Evolutionary conservation across 1,284 basidiomycete species (phyloP).

Genomic region (Austropuccinia psidii): DNA sequence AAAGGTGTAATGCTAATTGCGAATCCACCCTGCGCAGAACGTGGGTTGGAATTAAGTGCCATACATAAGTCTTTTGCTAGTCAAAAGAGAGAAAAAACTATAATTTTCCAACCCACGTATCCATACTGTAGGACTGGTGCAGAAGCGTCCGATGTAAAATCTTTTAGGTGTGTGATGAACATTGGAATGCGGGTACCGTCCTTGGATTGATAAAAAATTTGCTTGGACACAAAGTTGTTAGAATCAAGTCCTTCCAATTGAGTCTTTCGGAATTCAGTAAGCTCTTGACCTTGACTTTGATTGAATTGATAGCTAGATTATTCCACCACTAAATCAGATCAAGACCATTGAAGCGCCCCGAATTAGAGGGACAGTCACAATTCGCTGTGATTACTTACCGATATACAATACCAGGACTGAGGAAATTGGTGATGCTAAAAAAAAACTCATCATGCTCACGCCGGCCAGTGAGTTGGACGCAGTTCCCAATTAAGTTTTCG

Average conservation of each 20-base stretch:
- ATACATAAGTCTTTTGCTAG: too few relatives aligned
- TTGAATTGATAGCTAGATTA: conserved; percentile 23
- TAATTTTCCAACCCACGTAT: conserved; percentile 40
- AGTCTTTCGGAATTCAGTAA: conserved; percentile 59
- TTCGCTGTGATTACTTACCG: conserved; percentile 53
- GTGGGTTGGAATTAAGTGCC: too few relatives aligned
- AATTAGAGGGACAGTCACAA: too few relatives aligned
- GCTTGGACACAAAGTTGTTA: conserved; percentile 64
- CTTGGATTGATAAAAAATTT: conserved; percentile 69
- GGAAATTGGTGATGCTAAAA: conserved; percentile 62
- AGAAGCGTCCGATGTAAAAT: conserved; percentile 63
- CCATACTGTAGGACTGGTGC: conserved; percentile 73
- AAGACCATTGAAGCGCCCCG: too few relatives aligned
- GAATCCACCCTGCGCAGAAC: conserved; percentile 72
- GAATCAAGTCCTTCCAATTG: conserved; percentile 60
- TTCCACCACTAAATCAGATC: not conserved
- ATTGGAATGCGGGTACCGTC: conserved; percentile 77
- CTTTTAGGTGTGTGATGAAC: conserved; percentile 73
- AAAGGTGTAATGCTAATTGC: conserved; percentile 63
- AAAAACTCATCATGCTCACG: conserved; percentile 63
- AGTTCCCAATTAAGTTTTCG: conserved; percentile 63
- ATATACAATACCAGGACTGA: conserved; percentile 62
- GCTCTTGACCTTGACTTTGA: conserved; percentile 51
- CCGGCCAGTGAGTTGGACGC: conserved; percentile 54
- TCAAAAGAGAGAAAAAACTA: not conserved